A percentile compares a stretch with the other conserved stretches of the same genome.
Evolutionary conservation across 768 basidiomycete species (phyloP).

Genomic region (Rhizopogon roseolus): DNA sequence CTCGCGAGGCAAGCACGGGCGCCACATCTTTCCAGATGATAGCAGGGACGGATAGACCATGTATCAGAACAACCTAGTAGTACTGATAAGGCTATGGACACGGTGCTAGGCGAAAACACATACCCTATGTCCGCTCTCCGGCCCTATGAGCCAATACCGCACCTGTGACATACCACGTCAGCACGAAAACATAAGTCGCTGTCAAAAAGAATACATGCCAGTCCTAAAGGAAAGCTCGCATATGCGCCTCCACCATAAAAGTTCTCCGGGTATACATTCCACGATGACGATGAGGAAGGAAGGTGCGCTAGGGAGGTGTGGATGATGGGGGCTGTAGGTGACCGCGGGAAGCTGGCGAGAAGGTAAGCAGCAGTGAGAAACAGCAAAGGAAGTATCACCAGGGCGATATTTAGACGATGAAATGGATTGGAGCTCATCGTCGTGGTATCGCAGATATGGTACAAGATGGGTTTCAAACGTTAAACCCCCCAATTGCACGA

Average conservation of each 20-base stretch:
- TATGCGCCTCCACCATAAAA: conserved; percentile 60
- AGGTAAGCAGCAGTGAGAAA: conserved; percentile 55
- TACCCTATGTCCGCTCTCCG: conserved; percentile 63
- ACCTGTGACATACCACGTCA: conserved; percentile 34
- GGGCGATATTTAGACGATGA: conserved; percentile 26
- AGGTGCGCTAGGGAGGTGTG: conserved; percentile 60
- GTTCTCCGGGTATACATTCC: conserved; percentile 70
- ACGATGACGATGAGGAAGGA: conserved; percentile 49
- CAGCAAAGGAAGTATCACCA: conserved; percentile 58
- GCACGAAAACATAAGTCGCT: neutral
- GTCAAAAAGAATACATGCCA: conserved; percentile 34
- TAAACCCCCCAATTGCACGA: too few relatives aligned
- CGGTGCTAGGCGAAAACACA: conserved; percentile 7
- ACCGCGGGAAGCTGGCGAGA: conserved; percentile 60
- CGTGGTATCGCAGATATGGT: conserved; percentile 2
- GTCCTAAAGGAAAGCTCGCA: conserved; percentile 60
- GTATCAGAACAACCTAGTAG: conserved; percentile 65
- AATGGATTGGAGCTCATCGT: conserved; percentile 9
- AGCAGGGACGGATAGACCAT: conserved; percentile 73
- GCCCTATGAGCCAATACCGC: conserved; percentile 76
- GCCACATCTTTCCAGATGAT: conserved; percentile 77
- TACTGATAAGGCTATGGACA: conserved; percentile 1
- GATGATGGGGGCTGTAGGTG: conserved; percentile 44
- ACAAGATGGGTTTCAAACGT: neutral
- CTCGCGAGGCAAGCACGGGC: conserved; percentile 53